Base-by-base conservation (phyloP, 2,329 filamentous ascomycete genomes). In the Pezicula radicicola region DNA sequence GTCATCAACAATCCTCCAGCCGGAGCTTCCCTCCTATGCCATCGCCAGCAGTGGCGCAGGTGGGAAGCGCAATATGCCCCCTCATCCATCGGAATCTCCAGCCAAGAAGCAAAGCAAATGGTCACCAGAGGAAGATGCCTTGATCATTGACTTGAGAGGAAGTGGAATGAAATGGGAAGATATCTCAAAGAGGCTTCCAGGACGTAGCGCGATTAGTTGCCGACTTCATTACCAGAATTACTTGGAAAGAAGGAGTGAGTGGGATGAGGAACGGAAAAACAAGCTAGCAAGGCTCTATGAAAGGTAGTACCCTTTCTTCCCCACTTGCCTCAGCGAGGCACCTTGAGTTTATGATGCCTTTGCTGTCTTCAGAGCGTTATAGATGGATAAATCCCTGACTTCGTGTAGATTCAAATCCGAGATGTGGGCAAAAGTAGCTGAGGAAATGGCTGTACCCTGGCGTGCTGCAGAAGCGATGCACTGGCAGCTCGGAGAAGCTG, bases 81-180 rank as follows among this genome's bases (percentile, higher is more conserved):
- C 79, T 30, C 79, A 85, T 65, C 72, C 74, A 15, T 67, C 75
- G 30, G 80, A 85, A 61, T 88, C 86, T 36, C 90, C 89, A 18
- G 89, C 90, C 33, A 96, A 94, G 75, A 95, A 93, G 73, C 91
- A 97, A 70, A 96, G 90, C 67, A 97, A 97, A 72, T 97, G 94
- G 94, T 95, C 90, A 5, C 79, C 88, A 1, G 91, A 97, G 56
- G 93, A 97, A 70, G 91, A 97, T 70, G 84, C 88, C n/a, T 75
- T 94, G 46, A 96, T 96, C 62, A 96, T 97, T 63, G 89, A 95
- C 69, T 81, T 97, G 56, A 84, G 93, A 52, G 90, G 91, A 36
- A 86, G 86, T 62, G 89, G 90, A 8, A 96, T 97, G 91, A 97
- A 97, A 68, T 97, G 93, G 94, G 93, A 97, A 67, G 93, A 97